Evolutionary conservation across 2,329 filamentous ascomycete genomes (phyloP), one percentile per base, ranked within the genome.

Genomic region (Aspergillus fructus): DNA sequence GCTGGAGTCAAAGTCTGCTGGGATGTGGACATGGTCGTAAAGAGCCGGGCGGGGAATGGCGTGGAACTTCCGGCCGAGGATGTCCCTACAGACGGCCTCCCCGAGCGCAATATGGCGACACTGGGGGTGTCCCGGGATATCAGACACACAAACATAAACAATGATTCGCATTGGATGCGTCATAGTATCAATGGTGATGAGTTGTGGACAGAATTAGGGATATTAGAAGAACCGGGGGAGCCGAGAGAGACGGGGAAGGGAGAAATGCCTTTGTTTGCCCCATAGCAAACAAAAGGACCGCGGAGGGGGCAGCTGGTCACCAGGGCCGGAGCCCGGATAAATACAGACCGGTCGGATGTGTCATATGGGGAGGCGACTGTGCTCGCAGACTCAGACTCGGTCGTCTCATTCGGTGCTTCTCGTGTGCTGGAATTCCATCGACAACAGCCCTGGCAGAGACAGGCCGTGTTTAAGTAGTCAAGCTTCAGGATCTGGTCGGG

Each of bases 1-100:
- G 3, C 9, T 13, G 7, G 63, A 61, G 30, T 63, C 59, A 30
- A 64, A 66, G 43, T 64, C 59, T 7, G 56, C 53, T 24, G 63
- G 61, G 37, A 66, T 64, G 27, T 64, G 62, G 41, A 66, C 37
- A 33, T 65, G 58, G 46, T 66, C 60, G 49, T 64, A 66, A 3
- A 51, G 51, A 4, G 58, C n/a, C 7, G 62, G 63, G 11, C 56
- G 52, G 24, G 59, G 56, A 13, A 21, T 34, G 15, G 60, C 17
- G 46, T 57, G 53, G 39, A 65, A 66, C 19, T 53, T 55, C 39
- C 59, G 53, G 24, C 53, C 50, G 15, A 60, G 42, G 15, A 66
- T 37, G n/a, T 34, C 12, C 33, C 40, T 39, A 48, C 58, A 64
- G n/a, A 65, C 52, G 1, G 53, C 42, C 23, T 59, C 57, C 9